phyloP scores from a whole-genome alignment of 2,329 filamentous ascomycete genomes.

The Tolypocladium sp. region DNA sequence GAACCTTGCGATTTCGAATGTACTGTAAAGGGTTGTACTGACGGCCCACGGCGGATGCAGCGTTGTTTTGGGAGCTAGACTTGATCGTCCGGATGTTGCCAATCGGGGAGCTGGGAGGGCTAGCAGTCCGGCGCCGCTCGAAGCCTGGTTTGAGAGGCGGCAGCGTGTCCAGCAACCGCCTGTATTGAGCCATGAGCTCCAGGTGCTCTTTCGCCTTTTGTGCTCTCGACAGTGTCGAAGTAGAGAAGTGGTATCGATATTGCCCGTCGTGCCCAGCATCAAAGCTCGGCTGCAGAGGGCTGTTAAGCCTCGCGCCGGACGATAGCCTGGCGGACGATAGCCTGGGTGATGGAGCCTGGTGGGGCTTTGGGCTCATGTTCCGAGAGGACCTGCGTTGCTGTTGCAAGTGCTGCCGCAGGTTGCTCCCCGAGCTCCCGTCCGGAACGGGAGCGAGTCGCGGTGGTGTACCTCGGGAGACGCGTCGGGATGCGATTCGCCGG shows the following conservation, averaged over 20 bases:
- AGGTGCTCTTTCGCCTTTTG: conserved; percentile 80
- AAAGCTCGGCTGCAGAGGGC: conserved; percentile 38
- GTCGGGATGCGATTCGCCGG: conserved; percentile 53
- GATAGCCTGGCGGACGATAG: conserved; percentile 31
- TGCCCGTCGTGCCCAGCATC: conserved; percentile 31
- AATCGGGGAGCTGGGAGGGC: conserved; percentile 30
- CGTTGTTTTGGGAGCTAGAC: conserved; percentile 17
- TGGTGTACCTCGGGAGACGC: conserved; percentile 40
- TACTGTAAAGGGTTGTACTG: conserved; percentile 88
- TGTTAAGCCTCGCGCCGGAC: conserved; percentile 30
- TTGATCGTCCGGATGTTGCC: conserved; percentile 18
- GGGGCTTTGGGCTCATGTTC: conserved; percentile 50
- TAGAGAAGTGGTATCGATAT: conserved; percentile 61
- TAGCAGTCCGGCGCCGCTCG: conserved; percentile 28
- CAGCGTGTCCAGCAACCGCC: conserved; percentile 68
- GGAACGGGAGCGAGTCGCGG: conserved; percentile 44
- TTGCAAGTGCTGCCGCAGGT: conserved; percentile 60
- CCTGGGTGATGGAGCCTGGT: conserved; percentile 30
- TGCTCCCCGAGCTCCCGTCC: conserved; percentile 43
- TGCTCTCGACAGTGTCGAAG: conserved; percentile 70
- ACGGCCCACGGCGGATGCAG: conserved; percentile 45
- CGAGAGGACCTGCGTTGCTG: conserved; percentile 57
- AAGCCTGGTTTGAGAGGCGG: conserved; percentile 55
- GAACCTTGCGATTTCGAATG: conserved; percentile 80
- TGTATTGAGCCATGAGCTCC: conserved; percentile 77